Evolutionary conservation across 164 flowering plant species (phyloP), one percentile per base, ranked within the genome.

Genomic region (Dillenia suffruticosa): DNA sequence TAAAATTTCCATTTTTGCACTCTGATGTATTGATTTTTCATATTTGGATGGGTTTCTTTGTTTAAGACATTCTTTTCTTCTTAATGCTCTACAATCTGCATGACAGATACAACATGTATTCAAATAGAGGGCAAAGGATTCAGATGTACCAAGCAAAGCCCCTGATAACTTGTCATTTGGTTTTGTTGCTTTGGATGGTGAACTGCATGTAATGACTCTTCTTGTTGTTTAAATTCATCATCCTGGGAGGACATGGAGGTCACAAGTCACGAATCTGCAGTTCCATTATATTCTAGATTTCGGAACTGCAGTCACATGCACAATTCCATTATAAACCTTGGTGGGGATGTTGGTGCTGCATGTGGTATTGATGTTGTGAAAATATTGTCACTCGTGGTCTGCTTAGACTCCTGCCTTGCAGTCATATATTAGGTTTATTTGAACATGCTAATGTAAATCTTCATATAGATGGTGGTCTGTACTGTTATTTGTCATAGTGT

Each of bases 161-260:
- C 73, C 68, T 10, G 43, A 49, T 49, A 76, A 72, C 47, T 67
- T 76, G 14, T 65, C 84, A 50, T 19, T 19, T 67, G 93, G 96
- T 26, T 88, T 86, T 63, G 82, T 78, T 51, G 88, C 77, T 24
- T 49, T 88, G 56, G 70, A 79, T 22, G 82, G 83, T 46, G 96
- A 92, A 68, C 75, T 92, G 51, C 62, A 84, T 69, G 79, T 90
- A 47, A 68, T 92, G 66, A 68, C 70, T 43, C 22, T n/a, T 19
- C 22, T 72, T 55, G 70, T 83, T 59, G 40, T 32, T 32, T 95
- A 92, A 67, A 84, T 85, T 52, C 89, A 92, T 65, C 16, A 80
- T 70, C 98, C 95, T 10, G n/a, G 58, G 64, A 83, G 72, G 72
- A 76, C 74, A 19, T 92, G 98, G 96, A 79, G 88, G 73, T 76